Conservation (phyloP, 148 eudicot genomes). For the Drosera capensis region DNA sequence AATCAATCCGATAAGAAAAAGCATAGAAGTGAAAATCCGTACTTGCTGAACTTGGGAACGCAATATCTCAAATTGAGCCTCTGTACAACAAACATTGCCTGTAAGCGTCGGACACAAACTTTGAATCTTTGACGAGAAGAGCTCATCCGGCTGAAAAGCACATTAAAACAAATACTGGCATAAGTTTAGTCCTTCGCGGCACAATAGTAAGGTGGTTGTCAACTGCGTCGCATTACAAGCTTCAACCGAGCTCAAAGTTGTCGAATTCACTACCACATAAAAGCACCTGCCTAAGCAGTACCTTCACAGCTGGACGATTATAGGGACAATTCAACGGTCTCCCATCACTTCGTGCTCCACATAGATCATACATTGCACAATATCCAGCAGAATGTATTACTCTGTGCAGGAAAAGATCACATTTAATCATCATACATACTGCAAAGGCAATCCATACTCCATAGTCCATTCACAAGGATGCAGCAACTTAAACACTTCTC, state of each 20-base stretch:
- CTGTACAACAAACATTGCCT: conserved; percentile 91
- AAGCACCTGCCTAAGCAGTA: conserved; percentile 13
- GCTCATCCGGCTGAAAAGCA: conserved; percentile 61
- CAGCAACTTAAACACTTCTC: no score
- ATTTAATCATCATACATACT: no score
- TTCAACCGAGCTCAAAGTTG: not conserved
- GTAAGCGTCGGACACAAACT: conserved; percentile 94
- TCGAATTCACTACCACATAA: not conserved
- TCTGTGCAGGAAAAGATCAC: conserved; percentile 18
- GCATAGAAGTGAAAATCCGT: conserved; percentile 9
- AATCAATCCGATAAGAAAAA: not conserved
- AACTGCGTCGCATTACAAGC: no score
- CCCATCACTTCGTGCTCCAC: conserved; percentile 68
- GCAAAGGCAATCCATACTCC: no score
- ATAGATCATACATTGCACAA: conserved; percentile 87
- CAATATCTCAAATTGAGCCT: conserved; percentile 75
- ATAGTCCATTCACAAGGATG: no score
- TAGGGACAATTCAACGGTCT: conserved; percentile 76
- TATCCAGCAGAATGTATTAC: conserved; percentile 40
- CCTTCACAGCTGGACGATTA: conserved; percentile 69
- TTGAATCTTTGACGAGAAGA: conserved; percentile 83
- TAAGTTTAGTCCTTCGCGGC: no score
- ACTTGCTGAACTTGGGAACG: conserved; percentile 92
- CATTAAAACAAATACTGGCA: not conserved
- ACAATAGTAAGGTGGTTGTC: no score